Percentiles rank a stretch among this genome's conserved stretches.
phyloP scores from a whole-genome alignment of 2,329 filamentous ascomycete species.

The Fusarium sp. region DNA sequence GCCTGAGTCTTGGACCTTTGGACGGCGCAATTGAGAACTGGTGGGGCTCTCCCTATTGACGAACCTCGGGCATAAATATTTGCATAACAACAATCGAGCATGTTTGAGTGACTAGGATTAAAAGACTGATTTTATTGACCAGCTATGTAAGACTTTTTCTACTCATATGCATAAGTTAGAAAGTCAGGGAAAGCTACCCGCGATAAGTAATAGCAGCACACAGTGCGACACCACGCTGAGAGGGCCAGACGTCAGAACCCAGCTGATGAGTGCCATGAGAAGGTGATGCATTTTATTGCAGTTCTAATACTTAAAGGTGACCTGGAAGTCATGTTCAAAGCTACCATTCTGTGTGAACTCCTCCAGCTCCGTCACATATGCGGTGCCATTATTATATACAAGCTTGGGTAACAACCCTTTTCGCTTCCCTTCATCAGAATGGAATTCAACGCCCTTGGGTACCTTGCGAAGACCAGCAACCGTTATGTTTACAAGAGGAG shows the following conservation, averaged over 20 bases:
- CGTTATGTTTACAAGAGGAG: neutral
- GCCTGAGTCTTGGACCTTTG: neutral
- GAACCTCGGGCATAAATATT: rapidly evolving
- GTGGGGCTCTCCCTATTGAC: rapidly evolving
- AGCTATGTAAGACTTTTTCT: neutral
- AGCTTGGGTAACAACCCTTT: rapidly evolving
- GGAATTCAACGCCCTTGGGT: neutral
- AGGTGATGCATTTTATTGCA: neutral
- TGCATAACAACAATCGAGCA: neutral
- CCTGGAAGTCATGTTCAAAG: neutral
- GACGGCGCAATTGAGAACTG: neutral
- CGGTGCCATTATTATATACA: neutral
- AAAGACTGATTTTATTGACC: neutral
- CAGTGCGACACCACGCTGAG: too few relatives aligned
- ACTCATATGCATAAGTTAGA: neutral
- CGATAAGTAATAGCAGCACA: neutral
- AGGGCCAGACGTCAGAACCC: rapidly evolving
- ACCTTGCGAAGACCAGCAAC: neutral
- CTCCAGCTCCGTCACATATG: neutral
- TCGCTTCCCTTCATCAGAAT: neutral
- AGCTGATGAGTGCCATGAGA: neutral
- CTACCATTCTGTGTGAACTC: neutral
- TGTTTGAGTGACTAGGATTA: rapidly evolving
- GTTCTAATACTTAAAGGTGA: neutral
- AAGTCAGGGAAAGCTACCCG: neutral